Conservation (phyloP, 495 filamentous ascomycete genomes). For the Aspergillus sclerotioniger region DNA sequence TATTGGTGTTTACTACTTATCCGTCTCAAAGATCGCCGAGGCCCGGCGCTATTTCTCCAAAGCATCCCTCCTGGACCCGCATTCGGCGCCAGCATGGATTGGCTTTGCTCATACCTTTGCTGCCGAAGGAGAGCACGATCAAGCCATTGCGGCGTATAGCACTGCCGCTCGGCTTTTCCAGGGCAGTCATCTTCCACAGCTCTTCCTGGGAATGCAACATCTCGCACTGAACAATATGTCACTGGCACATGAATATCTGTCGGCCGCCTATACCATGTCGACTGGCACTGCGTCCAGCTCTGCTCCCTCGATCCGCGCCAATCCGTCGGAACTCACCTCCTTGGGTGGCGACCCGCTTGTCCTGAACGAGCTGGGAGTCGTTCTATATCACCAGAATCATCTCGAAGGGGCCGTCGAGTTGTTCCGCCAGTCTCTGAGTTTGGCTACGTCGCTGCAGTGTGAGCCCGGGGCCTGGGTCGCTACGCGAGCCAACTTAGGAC, state of each 20-base stretch:
- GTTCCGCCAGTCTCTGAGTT: constrained; percentile 69
- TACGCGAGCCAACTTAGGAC: constrained; percentile 83
- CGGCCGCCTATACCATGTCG: constrained; percentile 73
- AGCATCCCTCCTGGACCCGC: constrained; percentile 92
- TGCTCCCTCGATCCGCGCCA: constrained; percentile 24
- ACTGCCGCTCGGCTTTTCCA: constrained; percentile 95
- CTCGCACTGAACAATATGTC: constrained; percentile 92
- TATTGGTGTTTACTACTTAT: constrained; percentile 92
- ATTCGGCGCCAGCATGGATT: constrained; percentile 98
- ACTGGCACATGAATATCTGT: constrained; percentile 92
- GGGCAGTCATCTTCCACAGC: constrained; percentile 91
- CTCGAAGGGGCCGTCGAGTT: constrained; percentile 66
- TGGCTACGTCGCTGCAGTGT: constrained; percentile 76
- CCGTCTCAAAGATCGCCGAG: constrained; percentile 85
- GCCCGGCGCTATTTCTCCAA: constrained; percentile 95
- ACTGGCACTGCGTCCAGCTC: constrained; percentile 50
- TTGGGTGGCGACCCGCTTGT: constrained; percentile 73
- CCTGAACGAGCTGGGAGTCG: constrained; percentile 92
- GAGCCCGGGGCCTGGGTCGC: constrained; percentile 84
- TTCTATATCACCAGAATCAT: constrained; percentile 87
- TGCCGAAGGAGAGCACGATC: constrained; percentile 99
- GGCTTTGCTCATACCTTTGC: constrained; percentile 99
- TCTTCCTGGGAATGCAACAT: constrained; percentile 98
- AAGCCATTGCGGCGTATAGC: constrained; percentile 96
- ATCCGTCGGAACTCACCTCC: constrained; percentile 46